Conservation (phyloP, 768 basidiomycete species). For the Stropharia rugosoannulata region DNA sequence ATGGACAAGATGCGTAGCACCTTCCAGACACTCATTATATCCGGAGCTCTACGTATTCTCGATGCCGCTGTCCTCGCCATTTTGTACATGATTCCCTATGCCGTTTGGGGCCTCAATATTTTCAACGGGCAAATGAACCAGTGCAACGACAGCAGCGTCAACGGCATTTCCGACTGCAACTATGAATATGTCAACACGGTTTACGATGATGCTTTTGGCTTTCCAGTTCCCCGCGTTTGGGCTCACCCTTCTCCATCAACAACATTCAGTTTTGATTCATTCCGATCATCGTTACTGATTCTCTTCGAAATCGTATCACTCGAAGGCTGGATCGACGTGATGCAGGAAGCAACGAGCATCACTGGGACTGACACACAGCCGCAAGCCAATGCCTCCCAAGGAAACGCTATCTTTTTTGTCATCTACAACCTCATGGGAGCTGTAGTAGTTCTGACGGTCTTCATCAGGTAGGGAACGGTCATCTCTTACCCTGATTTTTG, state of each 20-base stretch:
- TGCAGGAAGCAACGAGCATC: constrained; percentile 78
- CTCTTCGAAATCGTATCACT: constrained; percentile 95
- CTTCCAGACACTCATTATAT: constrained; percentile 84
- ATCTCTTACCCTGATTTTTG: constrained; percentile 5
- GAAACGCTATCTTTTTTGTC: constrained; percentile 89
- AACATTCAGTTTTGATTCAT: constrained; percentile 87
- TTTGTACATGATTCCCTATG: constrained; percentile 90
- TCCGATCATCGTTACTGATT: constrained; percentile 81
- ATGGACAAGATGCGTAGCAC: constrained; percentile 85
- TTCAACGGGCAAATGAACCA: constrained; percentile 81
- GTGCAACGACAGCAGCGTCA: constrained; percentile 71
- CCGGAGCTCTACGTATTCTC: constrained; percentile 80
- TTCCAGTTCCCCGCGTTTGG: constrained; percentile 86
- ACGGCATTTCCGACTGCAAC: constrained; percentile 63
- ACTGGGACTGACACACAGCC: constrained; percentile 72
- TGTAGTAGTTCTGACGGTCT: constrained; percentile 86
- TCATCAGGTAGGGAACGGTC: constrained; percentile 71
- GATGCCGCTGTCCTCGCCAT: constrained; percentile 90
- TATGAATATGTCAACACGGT: constrained; percentile 72
- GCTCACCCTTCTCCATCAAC: constrained; percentile 80
- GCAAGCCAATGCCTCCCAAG: constrained; percentile 65
- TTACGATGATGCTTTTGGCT: constrained; percentile 61
- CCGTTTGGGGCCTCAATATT: constrained; percentile 93
- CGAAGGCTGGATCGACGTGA: constrained; percentile 97
- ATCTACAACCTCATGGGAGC: constrained; percentile 90